Evolutionary conservation across 2,329 filamentous ascomycete species (phyloP).

Genomic region (Trichoderma koningii): DNA sequence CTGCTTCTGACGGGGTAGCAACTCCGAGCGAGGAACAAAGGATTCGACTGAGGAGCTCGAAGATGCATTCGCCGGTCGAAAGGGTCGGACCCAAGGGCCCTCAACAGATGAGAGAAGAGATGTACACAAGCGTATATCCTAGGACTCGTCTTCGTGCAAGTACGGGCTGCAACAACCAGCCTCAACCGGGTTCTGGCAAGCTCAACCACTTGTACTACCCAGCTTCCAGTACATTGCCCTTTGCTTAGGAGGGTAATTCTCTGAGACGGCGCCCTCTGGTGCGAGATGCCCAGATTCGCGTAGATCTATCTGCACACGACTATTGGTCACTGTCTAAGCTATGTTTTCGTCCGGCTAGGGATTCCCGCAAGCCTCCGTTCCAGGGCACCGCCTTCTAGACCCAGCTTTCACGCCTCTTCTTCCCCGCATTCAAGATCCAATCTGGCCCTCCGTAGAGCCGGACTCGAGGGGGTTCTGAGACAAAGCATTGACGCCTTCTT

Average conservation of each 20-base stretch:
- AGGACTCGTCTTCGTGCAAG: no score
- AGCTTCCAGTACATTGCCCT: no score
- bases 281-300: no score
- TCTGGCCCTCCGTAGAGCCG: conserved; percentile 14
- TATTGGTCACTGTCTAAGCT: no score
- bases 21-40: background rate
- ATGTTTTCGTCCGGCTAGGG: background rate
- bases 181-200: no score
- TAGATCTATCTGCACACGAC: no score
- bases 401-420: background rate
- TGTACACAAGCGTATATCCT: background rate
- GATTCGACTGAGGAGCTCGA: no score
- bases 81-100: background rate
- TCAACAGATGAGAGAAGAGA: background rate
- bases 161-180: background rate
- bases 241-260: no score
- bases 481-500: conserved; percentile 7
- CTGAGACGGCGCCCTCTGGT: no score
- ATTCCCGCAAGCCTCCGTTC: background rate
- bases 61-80: background rate
- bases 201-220: no score
- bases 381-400: background rate
- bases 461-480: background rate
- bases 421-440: conserved; percentile 8
- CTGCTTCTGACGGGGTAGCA: background rate